Percentiles rank a stretch among this genome's conserved stretches.
These are phyloP conservation scores for Cystofilobasidium ferigula DNA, from an alignment of 768 basidiomycete genomes.

Conservation along the genomic window DNA sequence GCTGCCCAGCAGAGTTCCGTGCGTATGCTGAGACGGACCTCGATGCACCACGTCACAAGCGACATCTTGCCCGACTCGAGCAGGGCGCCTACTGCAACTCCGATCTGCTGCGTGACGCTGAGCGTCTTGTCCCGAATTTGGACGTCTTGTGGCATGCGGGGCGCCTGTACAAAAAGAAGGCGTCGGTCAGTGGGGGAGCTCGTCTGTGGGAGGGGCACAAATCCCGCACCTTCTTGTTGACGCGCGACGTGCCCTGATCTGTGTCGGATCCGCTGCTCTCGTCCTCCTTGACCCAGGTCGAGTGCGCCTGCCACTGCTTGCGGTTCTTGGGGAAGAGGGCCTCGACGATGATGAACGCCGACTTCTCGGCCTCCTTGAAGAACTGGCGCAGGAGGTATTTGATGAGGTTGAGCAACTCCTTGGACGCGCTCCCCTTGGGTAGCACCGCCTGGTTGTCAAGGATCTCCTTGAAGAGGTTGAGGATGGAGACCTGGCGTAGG, in stretches of 20 bases:
- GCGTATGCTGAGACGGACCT: constrained; percentile 46
- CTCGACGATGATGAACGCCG: constrained; percentile 79
- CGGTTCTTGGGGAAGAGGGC: constrained; percentile 62
- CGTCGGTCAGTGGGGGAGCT: too few species aligned
- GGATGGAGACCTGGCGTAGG: constrained; percentile 61
- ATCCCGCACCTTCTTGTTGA: constrained; percentile 20
- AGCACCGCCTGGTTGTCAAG: constrained; percentile 62
- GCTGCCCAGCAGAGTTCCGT: too few species aligned
- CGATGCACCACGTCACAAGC: constrained; percentile 67
- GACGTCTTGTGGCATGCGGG: constrained; percentile 46
- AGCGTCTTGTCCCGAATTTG: constrained; percentile 60
- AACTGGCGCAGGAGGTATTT: constrained; percentile 80
- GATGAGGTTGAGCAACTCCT: constrained; percentile 73
- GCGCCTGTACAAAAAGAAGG: neutral
- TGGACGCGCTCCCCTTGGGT: constrained; percentile 64
- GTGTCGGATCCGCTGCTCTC: constrained; percentile 3
- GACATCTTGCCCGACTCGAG: constrained; percentile 53
- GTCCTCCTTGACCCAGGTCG: constrained; percentile 49
- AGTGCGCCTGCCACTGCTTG: constrained; percentile 72
- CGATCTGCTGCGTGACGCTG: constrained; percentile 79
- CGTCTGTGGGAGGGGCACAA: too few species aligned
- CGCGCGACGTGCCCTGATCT: constrained; percentile 12
- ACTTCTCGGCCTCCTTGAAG: constrained; percentile 79
- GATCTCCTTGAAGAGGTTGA: constrained; percentile 77
- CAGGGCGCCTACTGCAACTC: constrained; percentile 66